Conservation (phyloP, 177 flowering plant species). For the Vitis hybrid region DNA sequence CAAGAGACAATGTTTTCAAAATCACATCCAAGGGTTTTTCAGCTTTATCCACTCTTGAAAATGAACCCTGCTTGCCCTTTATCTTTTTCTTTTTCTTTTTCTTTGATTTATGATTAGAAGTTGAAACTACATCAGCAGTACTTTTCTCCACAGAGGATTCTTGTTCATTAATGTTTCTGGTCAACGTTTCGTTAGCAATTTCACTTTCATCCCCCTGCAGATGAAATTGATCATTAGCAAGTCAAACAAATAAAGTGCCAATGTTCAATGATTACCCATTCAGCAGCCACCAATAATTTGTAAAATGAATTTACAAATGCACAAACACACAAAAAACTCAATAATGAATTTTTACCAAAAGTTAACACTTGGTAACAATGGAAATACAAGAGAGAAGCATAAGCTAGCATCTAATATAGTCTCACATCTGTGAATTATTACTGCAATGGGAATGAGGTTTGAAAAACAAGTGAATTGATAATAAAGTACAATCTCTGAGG, state of each 20-base stretch:
- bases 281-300: background rate
- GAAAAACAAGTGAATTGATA: no score
- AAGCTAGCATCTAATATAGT: no score
- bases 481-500: no score
- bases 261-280: background rate
- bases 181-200: conserved; percentile 22
- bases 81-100: conserved; percentile 88
- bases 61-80: conserved; percentile 45
- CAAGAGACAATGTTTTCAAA: conserved; percentile 48
- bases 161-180: conserved; percentile 18
- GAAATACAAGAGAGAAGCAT: no score
- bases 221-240: conserved; percentile 3
- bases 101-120: conserved; percentile 50
- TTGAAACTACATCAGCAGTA: conserved; percentile 15
- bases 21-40: conserved; percentile 37
- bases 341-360: no score
- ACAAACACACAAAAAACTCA: no score
- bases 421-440: no score
- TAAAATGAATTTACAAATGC: background rate
- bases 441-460: no score
- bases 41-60: conserved; percentile 22
- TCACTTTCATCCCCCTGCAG: conserved; percentile 47
- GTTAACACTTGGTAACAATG: no score
- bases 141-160: conserved; percentile 19
- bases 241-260: background rate